Evolutionary conservation across 108 stramenopile genomes (phyloP).

Genomic region (Mediolabrus comicus): DNA sequence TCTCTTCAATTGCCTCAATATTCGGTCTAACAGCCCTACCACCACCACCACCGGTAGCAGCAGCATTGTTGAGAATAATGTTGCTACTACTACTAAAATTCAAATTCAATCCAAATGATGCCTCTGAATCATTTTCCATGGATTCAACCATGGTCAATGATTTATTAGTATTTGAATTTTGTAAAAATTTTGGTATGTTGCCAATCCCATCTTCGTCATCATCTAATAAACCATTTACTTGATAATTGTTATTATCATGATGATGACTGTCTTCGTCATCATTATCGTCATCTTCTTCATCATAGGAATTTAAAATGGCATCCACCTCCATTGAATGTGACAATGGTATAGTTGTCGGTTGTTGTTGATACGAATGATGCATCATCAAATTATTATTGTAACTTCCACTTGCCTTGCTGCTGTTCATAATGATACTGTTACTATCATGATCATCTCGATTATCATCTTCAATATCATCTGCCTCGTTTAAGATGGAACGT

Average conservation of each 20-base stretch:
- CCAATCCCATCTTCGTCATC: conserved; percentile 9
- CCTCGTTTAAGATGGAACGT: background rate
- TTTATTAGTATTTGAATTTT: background rate
- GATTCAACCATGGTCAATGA: too few species aligned
- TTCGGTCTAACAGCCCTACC: background rate
- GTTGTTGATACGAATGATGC: background rate
- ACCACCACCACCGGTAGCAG: too few species aligned
- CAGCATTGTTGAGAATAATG: background rate
- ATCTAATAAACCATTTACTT: background rate
- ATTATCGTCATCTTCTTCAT: conserved; percentile 28
- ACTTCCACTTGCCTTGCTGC: background rate
- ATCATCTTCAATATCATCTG: conserved; percentile 32
- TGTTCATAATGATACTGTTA: background rate
- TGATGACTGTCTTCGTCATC: conserved; percentile 13
- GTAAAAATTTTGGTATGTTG: background rate
- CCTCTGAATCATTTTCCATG: background rate
- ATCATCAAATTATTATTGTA: background rate
- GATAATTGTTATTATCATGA: background rate
- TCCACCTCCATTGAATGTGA: conserved; percentile 49
- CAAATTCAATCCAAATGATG: conserved; percentile 24
- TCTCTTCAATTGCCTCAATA: conserved; percentile 3
- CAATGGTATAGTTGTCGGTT: background rate
- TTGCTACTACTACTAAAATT: conserved; percentile 3
- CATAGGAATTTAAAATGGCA: conserved; percentile 45
- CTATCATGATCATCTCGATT: background rate